Conservation (phyloP, 441 rosid species). For the Populus hybrid region DNA sequence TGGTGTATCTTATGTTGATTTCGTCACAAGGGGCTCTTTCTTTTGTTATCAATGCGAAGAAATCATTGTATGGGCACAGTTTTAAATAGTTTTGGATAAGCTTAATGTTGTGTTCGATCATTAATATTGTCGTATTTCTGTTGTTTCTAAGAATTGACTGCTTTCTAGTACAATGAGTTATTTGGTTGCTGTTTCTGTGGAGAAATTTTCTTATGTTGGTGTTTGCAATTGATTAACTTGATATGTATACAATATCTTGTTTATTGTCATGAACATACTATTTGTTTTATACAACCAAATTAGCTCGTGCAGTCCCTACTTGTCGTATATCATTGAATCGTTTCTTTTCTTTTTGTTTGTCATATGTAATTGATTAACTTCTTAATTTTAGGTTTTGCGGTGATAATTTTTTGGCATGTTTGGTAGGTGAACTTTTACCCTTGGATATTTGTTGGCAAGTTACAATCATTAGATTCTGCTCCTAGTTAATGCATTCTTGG, state of each 20-base stretch:
- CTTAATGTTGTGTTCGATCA: not conserved
- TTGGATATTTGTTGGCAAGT: not conserved
- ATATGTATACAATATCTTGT: not conserved
- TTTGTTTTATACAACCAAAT: not conserved
- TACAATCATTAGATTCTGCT: not conserved
- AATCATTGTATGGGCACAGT: not conserved
- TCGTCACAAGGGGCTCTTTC: not conserved
- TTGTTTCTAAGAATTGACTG: not conserved
- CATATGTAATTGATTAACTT: not conserved
- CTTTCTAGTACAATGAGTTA: not conserved
- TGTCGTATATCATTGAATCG: not conserved
- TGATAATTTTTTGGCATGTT: not conserved
- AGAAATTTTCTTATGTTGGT: not conserved
- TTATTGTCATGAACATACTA: not conserved
- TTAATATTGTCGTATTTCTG: not conserved
- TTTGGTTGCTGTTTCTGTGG: not conserved
- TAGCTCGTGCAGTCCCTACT: not conserved
- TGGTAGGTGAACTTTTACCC: not conserved
- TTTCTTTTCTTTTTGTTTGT: not conserved
- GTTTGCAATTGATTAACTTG: not conserved
- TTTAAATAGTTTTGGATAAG: not conserved
- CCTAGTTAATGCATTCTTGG: not conserved
- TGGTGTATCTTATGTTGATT: not conserved
- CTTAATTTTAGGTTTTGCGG: not conserved
- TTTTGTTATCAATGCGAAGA: not conserved